Percentiles rank a stretch among this genome's conserved stretches.
Conservation (phyloP, 371 early-diverging fungal species). For the Mucor plumbeus region DNA sequence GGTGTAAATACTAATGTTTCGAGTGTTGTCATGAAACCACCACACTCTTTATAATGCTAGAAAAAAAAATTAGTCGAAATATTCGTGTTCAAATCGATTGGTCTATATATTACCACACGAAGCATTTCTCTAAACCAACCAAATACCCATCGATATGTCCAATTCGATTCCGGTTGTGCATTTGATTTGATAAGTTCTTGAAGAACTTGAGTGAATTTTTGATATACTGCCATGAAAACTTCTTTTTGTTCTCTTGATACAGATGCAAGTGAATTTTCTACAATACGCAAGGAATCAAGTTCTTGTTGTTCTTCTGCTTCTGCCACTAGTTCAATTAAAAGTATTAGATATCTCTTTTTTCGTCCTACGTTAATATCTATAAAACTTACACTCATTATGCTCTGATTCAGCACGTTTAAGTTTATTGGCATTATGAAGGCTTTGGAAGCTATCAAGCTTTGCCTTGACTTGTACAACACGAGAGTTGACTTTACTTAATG, state of each 20-base stretch:
- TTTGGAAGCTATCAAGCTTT: constrained; percentile 51
- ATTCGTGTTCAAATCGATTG: background rate
- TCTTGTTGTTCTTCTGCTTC: constrained; percentile 57
- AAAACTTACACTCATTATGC: constrained; percentile 39
- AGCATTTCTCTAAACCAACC: constrained; percentile 86
- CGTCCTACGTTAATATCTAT: background rate
- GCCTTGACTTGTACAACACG: constrained; percentile 78
- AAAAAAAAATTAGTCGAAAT: background rate
- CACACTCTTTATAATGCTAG: constrained; percentile 71
- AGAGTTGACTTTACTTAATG: constrained; percentile 80
- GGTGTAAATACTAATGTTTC: constrained; percentile 76
- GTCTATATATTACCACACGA: constrained; percentile 51
- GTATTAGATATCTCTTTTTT: background rate
- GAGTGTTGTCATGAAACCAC: constrained; percentile 64
- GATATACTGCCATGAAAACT: constrained; percentile 75
- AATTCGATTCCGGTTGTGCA: constrained; percentile 53
- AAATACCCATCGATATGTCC: constrained; percentile 74
- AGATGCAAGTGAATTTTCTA: constrained; percentile 68
- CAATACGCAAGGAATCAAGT: constrained; percentile 57
- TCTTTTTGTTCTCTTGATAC: constrained; percentile 84
- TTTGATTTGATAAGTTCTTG: constrained; percentile 47
- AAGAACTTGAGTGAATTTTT: constrained; percentile 72
- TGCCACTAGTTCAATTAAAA: constrained; percentile 28
- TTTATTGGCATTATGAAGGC: constrained; percentile 45
- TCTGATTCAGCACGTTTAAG: constrained; percentile 31